Conservation (phyloP, 306 rosid species). For the Cicer cuneatum region DNA sequence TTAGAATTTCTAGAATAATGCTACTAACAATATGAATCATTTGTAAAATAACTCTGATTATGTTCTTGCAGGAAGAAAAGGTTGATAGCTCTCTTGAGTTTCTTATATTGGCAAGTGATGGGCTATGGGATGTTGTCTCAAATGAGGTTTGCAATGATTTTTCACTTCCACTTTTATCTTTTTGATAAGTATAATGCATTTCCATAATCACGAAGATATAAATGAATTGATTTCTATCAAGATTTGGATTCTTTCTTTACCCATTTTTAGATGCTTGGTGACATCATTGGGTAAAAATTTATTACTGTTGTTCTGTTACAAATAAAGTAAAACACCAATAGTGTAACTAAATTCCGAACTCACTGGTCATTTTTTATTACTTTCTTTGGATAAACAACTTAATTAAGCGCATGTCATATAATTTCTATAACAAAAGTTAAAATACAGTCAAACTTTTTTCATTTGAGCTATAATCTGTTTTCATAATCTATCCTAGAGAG, state of each 20-base stretch:
- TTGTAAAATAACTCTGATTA: neutral
- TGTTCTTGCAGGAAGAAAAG: constrained; percentile 79
- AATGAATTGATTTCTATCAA: constrained; percentile 4
- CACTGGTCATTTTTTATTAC: too few species aligned
- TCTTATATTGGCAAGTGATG: constrained; percentile 97
- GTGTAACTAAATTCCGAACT: neutral
- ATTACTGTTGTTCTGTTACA: neutral
- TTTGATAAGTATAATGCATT: constrained; percentile 10
- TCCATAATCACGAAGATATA: constrained; percentile 10
- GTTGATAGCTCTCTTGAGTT: constrained; percentile 92
- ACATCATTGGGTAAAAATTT: neutral
- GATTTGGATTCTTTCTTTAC: neutral
- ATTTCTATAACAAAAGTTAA: too few species aligned
- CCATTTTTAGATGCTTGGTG: neutral
- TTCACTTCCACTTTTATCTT: constrained; percentile 5
- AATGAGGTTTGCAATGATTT: constrained; percentile 72
- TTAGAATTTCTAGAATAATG: too few species aligned
- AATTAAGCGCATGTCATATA: too few species aligned
- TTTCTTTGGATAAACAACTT: too few species aligned
- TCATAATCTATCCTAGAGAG: too few species aligned
- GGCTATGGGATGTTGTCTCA: constrained; percentile 96
- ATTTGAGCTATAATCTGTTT: too few species aligned
- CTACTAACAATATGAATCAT: too few species aligned
- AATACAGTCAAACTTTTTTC: too few species aligned
- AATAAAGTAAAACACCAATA: too few species aligned